These are phyloP conservation scores for Cardiosporidium cionae DNA, from an alignment of 169 alveolate species.

Conservation along the genomic window DNA sequence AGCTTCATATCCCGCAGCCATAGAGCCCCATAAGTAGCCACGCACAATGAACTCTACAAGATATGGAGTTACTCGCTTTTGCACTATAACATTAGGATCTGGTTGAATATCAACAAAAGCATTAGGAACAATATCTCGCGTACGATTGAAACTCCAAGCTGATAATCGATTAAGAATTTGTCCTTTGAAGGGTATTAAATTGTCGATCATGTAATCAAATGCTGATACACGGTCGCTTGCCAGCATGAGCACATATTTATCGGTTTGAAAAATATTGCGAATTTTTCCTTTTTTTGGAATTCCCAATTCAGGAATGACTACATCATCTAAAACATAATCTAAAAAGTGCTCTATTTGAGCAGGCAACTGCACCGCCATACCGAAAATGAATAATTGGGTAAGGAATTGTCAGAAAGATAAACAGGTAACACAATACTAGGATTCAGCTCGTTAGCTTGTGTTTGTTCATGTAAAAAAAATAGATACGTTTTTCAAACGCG, in stretches of 20 bases:
- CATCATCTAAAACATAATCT: background rate
- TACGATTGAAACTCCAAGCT: background rate
- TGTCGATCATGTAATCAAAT: background rate
- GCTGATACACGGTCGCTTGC: conserved; percentile 30
- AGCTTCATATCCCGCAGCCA: conserved; percentile 42
- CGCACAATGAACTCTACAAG: conserved; percentile 35
- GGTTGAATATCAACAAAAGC: conserved; percentile 8
- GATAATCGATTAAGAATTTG: background rate
- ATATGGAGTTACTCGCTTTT: conserved; percentile 31
- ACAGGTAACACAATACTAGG: no score
- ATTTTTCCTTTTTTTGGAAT: conserved; percentile 37
- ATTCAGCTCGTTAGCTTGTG: no score
- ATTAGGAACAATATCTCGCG: conserved; percentile 27
- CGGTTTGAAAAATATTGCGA: conserved; percentile 34
- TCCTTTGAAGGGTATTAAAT: conserved; percentile 39
- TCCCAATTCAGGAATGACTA: conserved; percentile 33
- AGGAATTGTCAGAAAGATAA: no score
- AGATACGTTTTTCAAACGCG: no score
- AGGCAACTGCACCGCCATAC: no score
- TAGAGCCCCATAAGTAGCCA: conserved; percentile 38
- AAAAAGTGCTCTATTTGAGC: no score
- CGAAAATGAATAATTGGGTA: no score
- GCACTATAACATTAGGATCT: conserved; percentile 29
- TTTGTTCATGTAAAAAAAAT: no score
- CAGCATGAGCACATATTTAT: conserved; percentile 29